Percentiles rank a stretch among this genome's conserved stretches.
Evolutionary conservation across 192 early-diverging fungal species (phyloP).

Genomic region (Coemansia umbellata): DNA sequence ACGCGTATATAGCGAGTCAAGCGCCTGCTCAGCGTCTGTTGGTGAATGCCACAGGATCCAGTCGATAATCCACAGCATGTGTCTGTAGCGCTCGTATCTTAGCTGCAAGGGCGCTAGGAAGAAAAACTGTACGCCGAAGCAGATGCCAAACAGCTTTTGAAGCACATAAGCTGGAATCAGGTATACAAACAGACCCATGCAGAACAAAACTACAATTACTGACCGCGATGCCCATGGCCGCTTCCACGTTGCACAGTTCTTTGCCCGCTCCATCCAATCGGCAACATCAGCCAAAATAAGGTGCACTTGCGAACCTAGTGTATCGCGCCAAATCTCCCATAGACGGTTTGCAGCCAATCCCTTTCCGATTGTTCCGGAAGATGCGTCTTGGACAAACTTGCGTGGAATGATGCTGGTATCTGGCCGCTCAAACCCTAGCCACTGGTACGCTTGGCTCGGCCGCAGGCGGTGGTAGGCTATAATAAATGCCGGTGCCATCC

Average conservation of each 20-base stretch:
- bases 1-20: slow-evolving; percentile 38
- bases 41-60: slow-evolving; percentile 48
- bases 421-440: slow-evolving; percentile 47
- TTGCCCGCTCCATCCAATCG: slow-evolving; percentile 52
- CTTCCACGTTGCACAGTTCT: slow-evolving; percentile 51
- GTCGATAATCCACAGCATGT: slow-evolving; percentile 44
- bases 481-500: slow-evolving; percentile 45
- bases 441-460: slow-evolving; percentile 45
- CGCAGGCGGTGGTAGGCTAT: slow-evolving; percentile 47
- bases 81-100: slow-evolving; percentile 43
- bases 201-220: slow-evolving; percentile 19
- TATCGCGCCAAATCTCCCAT: slow-evolving; percentile 51
- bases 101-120: slow-evolving; percentile 47
- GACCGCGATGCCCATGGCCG: slow-evolving; percentile 49
- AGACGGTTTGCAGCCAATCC: slow-evolving; percentile 39
- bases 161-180: slow-evolving; percentile 29
- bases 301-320: slow-evolving; percentile 44
- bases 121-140: slow-evolving; percentile 48
- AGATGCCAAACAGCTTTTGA: slow-evolving; percentile 34
- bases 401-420: slow-evolving; percentile 49
- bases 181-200: slow-evolving; percentile 26
- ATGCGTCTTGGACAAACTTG: slow-evolving; percentile 42
- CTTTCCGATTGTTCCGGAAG: slow-evolving; percentile 44
- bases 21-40: slow-evolving; percentile 43
- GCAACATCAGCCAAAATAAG: slow-evolving; percentile 43